Conservation (phyloP, 2,329 filamentous ascomycete species). For the Chaetoscypha palmicola region DNA sequence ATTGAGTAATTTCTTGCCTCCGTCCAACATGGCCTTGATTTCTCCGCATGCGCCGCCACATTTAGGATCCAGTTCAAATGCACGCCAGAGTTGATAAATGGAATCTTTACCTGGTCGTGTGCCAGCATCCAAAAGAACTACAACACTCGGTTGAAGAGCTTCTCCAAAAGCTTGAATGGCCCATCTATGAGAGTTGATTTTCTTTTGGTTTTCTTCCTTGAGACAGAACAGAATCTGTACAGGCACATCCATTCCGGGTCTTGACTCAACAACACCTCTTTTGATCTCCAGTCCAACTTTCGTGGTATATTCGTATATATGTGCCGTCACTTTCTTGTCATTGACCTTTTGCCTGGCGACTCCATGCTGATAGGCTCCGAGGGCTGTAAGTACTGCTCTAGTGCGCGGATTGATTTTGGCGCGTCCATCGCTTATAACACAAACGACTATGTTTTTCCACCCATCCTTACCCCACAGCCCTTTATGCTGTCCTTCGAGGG, state of each 20-base stretch:
- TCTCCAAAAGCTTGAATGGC: conserved; percentile 21
- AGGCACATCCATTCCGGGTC: conserved; percentile 76
- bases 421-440: conserved; percentile 62
- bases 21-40: conserved; percentile 21
- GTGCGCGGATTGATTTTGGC: conserved; percentile 62
- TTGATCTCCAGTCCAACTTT: conserved; percentile 73
- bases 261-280: conserved; percentile 73
- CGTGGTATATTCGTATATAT: conserved; percentile 58
- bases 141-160: conserved; percentile 19
- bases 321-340: conserved; percentile 62
- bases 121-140: conserved; percentile 22
- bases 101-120: conserved; percentile 18
- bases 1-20: conserved; percentile 19
- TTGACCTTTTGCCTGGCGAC: conserved; percentile 66
- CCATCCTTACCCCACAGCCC: conserved; percentile 59
- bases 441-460: conserved; percentile 70
- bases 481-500: conserved; percentile 51
- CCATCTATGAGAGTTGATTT: conserved; percentile 25
- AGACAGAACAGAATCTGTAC: conserved; percentile 24
- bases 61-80: conserved; percentile 19
- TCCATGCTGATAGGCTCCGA: conserved; percentile 63
- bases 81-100: conserved; percentile 21
- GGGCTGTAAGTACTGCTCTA: conserved; percentile 54
- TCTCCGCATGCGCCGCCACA: conserved; percentile 24
- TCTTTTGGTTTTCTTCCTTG: conserved; percentile 24